Conservation (phyloP, 306 rosid species). For the Casuarina glauca region DNA sequence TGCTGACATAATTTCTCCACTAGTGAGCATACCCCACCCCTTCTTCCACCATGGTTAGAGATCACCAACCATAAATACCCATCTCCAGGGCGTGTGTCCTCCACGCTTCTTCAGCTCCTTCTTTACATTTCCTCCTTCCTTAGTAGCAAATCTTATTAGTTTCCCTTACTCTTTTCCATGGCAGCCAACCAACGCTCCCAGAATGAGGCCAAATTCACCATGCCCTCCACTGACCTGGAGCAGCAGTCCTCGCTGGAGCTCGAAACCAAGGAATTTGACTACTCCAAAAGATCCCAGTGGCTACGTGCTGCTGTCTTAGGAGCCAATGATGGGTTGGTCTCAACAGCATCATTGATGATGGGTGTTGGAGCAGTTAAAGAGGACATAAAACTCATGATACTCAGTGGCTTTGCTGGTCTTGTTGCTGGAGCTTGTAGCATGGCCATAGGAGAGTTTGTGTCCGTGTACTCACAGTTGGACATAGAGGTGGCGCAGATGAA, state of each 20-base stretch:
- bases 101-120: constrained; percentile 54
- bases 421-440: constrained; percentile 94
- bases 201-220: constrained; percentile 31
- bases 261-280: constrained; percentile 57
- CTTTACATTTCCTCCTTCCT: constrained; percentile 7
- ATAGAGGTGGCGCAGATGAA: constrained; percentile 71
- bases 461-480: constrained; percentile 87
- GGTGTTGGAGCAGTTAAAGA: constrained; percentile 92
- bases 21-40: constrained; percentile 56
- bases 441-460: constrained; percentile 97
- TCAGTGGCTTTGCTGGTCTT: constrained; percentile 80
- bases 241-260: constrained; percentile 46
- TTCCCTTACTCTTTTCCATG: constrained; percentile 25
- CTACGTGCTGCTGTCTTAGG: constrained; percentile 88
- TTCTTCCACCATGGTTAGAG: constrained; percentile 33
- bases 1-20: not conserved
- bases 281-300: constrained; percentile 93
- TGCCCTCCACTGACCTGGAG: constrained; percentile 49
- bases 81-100: constrained; percentile 64
- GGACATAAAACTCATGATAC: constrained; percentile 80
- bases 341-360: constrained; percentile 92
- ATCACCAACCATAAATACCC: constrained; percentile 67
- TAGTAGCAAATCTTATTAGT: not conserved
- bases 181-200: constrained; percentile 42
- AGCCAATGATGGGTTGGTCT: constrained; percentile 90